Evolutionary conservation across 75 land plant species (phyloP).

Genomic region (Cryptomeria japonica): DNA sequence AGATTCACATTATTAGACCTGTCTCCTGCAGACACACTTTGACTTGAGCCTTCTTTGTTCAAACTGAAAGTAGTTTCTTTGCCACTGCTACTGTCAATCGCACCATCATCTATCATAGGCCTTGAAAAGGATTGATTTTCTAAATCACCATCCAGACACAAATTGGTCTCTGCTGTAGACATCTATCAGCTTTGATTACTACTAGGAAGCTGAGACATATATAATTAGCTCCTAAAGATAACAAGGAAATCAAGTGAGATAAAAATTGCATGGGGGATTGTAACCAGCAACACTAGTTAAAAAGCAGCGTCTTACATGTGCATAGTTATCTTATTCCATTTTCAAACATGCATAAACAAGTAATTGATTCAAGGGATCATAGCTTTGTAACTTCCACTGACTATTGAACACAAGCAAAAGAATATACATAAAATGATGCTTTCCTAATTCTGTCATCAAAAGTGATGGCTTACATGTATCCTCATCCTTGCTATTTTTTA

Average conservation of each 20-base stretch:
- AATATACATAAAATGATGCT: not conserved
- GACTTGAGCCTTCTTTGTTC: not conserved
- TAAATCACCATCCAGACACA: not conserved
- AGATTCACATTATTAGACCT: constrained; percentile 5
- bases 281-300: not conserved
- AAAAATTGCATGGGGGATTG: not conserved
- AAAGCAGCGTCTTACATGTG: not conserved
- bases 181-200: not conserved
- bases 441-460: not conserved
- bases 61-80: not conserved
- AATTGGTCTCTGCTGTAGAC: not conserved
- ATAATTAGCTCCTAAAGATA: not conserved
- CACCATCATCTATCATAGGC: not conserved
- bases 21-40: not conserved
- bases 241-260: not conserved
- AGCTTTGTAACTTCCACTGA: not conserved
- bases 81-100: not conserved
- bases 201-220: not conserved
- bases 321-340: not conserved
- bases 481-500: not conserved
- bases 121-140: not conserved
- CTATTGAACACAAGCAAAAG: not conserved
- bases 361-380: not conserved
- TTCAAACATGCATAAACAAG: no score
- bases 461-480: not conserved